Evolutionary conservation across 208 protist species (phyloP).

Genomic region (Acanthamoeba healyi): DNA sequence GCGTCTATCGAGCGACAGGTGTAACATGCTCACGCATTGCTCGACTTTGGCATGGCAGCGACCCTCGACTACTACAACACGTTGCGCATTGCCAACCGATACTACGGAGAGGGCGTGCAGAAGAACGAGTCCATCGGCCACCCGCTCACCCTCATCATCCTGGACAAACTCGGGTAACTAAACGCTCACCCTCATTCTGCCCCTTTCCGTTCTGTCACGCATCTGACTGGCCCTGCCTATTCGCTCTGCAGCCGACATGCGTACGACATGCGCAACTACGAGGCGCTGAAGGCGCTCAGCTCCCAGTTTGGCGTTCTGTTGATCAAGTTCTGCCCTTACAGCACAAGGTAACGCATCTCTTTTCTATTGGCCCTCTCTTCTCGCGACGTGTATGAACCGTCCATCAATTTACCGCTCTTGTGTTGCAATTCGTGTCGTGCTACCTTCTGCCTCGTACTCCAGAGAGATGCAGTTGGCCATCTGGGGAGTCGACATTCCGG

Average conservation of each 20-base stretch:
- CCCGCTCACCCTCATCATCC: constrained; percentile 18
- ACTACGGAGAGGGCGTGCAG: constrained; percentile 36
- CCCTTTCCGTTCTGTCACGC: no score
- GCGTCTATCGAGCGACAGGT: no score
- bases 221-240: no score
- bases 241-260: not conserved
- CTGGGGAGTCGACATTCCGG: constrained; percentile 36
- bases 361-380: not conserved
- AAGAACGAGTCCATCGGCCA: constrained; percentile 18
- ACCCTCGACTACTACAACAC: constrained; percentile 55
- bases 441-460: not conserved
- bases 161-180: constrained; percentile 48
- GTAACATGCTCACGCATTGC: not conserved
- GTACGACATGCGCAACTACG: constrained; percentile 2
- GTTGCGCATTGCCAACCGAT: not conserved
- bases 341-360: not conserved
- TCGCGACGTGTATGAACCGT: no score
- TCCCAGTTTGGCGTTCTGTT: not conserved
- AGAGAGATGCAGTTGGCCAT: constrained; percentile 15
- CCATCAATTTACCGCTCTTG: not conserved
- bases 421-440: no score
- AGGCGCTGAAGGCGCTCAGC: not conserved
- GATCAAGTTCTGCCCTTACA: constrained; percentile 36
- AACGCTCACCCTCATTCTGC: no score
- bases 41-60: not conserved